Evolutionary conservation across 2,329 filamentous ascomycete species (phyloP).

Genomic region (Xylariomycetidae sp.): DNA sequence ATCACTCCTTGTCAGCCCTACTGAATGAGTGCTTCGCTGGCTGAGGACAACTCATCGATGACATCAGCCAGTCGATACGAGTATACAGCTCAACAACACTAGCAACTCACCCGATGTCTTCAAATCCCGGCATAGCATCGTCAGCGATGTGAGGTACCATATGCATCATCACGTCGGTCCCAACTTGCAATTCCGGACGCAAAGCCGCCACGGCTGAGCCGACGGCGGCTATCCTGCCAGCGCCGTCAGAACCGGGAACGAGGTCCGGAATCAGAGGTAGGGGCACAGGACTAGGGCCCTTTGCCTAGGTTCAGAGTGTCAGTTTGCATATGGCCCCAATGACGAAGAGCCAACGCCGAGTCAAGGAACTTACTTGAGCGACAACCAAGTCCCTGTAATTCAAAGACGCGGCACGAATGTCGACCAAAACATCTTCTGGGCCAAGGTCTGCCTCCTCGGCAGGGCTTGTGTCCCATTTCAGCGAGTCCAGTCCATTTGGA

Average conservation of each 20-base stretch:
- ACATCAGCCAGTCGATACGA: too few species aligned
- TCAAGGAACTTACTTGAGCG: constrained; percentile 19
- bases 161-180: constrained; percentile 43
- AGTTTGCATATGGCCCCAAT: too few species aligned
- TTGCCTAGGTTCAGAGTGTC: too few species aligned
- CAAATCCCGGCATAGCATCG: constrained; percentile 52
- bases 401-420: constrained; percentile 33
- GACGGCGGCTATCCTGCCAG: constrained; percentile 37
- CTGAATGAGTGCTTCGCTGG: too few species aligned
- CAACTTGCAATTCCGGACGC: constrained; percentile 11
- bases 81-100: too few species aligned
- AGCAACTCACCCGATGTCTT: constrained; percentile 52
- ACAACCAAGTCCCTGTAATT: constrained; percentile 34
- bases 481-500: constrained; percentile 6
- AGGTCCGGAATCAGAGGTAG: constrained; percentile 3
- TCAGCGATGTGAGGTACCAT: constrained; percentile 41
- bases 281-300: neutral
- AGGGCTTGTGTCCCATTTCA: constrained; percentile 7
- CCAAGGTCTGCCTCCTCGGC: constrained; percentile 28
- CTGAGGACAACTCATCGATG: too few species aligned
- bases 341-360: too few species aligned
- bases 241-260: constrained; percentile 37
- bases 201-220: constrained; percentile 10
- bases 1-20: too few species aligned
- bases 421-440: constrained; percentile 50